Conservation (phyloP, 441 rosid genomes). For the Corymbia calophylla region DNA sequence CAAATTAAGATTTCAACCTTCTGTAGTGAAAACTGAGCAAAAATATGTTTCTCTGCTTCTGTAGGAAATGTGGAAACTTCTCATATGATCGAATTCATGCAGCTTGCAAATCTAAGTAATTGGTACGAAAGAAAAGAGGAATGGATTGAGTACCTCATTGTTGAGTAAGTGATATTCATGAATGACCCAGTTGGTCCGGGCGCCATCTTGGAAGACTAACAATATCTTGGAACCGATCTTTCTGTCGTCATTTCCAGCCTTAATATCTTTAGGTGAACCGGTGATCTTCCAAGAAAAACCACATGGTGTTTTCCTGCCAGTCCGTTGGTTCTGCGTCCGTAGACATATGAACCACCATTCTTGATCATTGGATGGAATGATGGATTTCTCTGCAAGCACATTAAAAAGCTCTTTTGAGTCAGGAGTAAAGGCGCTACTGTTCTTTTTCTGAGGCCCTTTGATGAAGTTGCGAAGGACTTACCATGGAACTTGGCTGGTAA, state of each 20-base stretch:
- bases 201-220: neutral
- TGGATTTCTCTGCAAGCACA: neutral
- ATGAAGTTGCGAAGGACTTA: neutral
- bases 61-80: neutral
- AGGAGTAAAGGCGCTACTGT: neutral
- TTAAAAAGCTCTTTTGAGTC: neutral
- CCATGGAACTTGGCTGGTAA: neutral
- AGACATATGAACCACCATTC: conserved; percentile 1
- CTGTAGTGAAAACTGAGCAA: neutral
- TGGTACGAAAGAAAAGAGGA: neutral
- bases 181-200: neutral
- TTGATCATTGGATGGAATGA: neutral
- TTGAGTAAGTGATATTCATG: neutral
- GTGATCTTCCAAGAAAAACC: conserved; percentile 2
- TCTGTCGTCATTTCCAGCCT: neutral
- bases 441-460: neutral
- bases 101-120: neutral
- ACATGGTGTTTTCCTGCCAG: neutral
- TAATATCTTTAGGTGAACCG: neutral
- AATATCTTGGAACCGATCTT: neutral
- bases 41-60: neutral
- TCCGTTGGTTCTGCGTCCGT: neutral
- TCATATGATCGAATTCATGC: neutral
- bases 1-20: neutral
- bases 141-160: neutral